Evolutionary conservation across 2,329 filamentous ascomycete genomes (phyloP).

Genomic region (Penicillium sclerotigenum): DNA sequence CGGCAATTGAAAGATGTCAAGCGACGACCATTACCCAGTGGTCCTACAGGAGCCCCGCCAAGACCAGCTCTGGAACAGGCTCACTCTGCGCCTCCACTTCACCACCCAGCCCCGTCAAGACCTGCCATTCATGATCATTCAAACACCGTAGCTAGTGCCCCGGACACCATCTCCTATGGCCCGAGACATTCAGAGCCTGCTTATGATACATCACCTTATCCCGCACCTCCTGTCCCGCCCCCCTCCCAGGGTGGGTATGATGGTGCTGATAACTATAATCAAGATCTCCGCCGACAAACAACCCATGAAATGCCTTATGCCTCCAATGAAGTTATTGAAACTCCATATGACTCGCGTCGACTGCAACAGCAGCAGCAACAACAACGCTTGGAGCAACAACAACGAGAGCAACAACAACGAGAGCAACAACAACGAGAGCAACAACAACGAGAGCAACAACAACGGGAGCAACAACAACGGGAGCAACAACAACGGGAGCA

Average conservation of each 20-base stretch:
- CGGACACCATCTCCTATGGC: constrained; percentile 73
- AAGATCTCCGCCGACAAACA: constrained; percentile 23
- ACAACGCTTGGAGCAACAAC: neutral
- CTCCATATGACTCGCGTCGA: constrained; percentile 25
- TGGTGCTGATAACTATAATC: constrained; percentile 29
- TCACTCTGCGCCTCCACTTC: constrained; percentile 20
- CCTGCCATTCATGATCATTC: constrained; percentile 25
- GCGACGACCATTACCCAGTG: constrained; percentile 76
- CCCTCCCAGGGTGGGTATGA: constrained; percentile 27
- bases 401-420: neutral
- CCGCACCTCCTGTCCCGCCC: constrained; percentile 20
- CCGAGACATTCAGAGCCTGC: constrained; percentile 65
- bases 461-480: neutral
- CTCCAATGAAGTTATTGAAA: constrained; percentile 18
- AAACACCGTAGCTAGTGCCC: constrained; percentile 44
- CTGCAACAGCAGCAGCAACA: constrained; percentile 10
- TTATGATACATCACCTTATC: constrained; percentile 46
- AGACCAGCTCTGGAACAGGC: constrained; percentile 27
- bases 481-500: neutral
- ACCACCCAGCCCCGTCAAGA: constrained; percentile 22
- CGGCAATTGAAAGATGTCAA: constrained; percentile 66
- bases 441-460: neutral
- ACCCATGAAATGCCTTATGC: constrained; percentile 24
- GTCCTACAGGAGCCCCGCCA: constrained; percentile 57
- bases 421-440: neutral